Evolutionary conservation across 2,329 filamentous ascomycete genomes (phyloP).

Genomic region (Onygenales sp.): DNA sequence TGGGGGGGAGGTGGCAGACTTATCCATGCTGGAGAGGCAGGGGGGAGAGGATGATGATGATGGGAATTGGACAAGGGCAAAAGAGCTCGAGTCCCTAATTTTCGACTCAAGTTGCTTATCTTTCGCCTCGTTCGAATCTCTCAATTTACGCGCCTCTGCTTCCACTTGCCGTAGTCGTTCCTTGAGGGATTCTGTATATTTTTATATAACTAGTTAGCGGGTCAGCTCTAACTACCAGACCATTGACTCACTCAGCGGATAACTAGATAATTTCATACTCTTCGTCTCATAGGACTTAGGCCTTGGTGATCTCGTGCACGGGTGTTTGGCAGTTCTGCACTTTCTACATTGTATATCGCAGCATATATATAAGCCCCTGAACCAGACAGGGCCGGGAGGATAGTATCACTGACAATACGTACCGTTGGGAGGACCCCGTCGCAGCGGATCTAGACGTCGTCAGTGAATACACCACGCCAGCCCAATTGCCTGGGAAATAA

Average conservation of each 20-base stretch:
- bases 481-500: not conserved
- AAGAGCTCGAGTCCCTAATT: too few species aligned
- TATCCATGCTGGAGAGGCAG: too few species aligned
- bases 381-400: not conserved
- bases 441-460: conserved; percentile 4
- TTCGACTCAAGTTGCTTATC: conserved; percentile 7
- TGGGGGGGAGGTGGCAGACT: too few species aligned
- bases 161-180: conserved; percentile 9
- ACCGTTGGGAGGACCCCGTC: conserved; percentile 9
- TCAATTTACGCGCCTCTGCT: conserved; percentile 7
- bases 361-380: not conserved
- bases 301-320: conserved; percentile 9
- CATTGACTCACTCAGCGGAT: too few species aligned
- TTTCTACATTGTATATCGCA: conserved; percentile 4
- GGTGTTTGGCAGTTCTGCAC: conserved; percentile 7
- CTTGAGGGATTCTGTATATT: conserved; percentile 11
- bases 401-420: not conserved
- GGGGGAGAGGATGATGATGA: too few species aligned
- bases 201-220: not conserved
- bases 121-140: conserved; percentile 6
- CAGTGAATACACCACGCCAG: too few species aligned
- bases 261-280: conserved; percentile 1
- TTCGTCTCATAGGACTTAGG: conserved; percentile 9
- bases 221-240: not conserved
- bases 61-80: too few species aligned